Evolutionary conservation across 2,329 filamentous ascomycete species (phyloP).

Genomic region (Mycocentrospora acerina): DNA sequence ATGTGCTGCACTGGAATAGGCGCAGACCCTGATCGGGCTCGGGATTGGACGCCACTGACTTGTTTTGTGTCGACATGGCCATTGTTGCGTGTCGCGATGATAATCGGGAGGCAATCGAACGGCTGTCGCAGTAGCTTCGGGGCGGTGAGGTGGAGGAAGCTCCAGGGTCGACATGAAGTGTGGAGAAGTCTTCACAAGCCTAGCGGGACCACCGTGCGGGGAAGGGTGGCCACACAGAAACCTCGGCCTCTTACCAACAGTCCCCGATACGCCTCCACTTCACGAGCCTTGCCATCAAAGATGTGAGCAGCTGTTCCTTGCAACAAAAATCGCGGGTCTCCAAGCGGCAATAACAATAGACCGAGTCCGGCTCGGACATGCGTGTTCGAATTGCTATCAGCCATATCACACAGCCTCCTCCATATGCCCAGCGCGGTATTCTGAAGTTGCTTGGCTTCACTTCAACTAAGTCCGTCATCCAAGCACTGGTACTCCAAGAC

Average conservation of each 20-base stretch:
- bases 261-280: slow-evolving; percentile 10
- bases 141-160: slow-evolving; percentile 25
- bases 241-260: slow-evolving; percentile 4
- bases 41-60: slow-evolving; percentile 9
- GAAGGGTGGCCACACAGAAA: slow-evolving; percentile 5
- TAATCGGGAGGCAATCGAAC: slow-evolving; percentile 8
- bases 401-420: too few species aligned
- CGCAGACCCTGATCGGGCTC: slow-evolving; percentile 22
- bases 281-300: slow-evolving; percentile 5
- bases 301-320: background rate
- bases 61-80: slow-evolving; percentile 7
- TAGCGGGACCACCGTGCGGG: slow-evolving; percentile 10
- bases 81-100: slow-evolving; percentile 20
- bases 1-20: slow-evolving; percentile 54
- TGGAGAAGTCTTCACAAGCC: too few species aligned
- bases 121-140: slow-evolving; percentile 10
- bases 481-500: too few species aligned
- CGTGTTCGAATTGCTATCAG: too few species aligned
- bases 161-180: slow-evolving; percentile 10
- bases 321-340: too few species aligned
- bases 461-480: background rate
- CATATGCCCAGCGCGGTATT: too few species aligned
- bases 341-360: too few species aligned
- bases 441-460: background rate
- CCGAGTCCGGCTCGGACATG: too few species aligned